Evolutionary conservation across 371 early-diverging fungal genomes (phyloP).

Genomic region (Saksenaea vasiformis): DNA sequence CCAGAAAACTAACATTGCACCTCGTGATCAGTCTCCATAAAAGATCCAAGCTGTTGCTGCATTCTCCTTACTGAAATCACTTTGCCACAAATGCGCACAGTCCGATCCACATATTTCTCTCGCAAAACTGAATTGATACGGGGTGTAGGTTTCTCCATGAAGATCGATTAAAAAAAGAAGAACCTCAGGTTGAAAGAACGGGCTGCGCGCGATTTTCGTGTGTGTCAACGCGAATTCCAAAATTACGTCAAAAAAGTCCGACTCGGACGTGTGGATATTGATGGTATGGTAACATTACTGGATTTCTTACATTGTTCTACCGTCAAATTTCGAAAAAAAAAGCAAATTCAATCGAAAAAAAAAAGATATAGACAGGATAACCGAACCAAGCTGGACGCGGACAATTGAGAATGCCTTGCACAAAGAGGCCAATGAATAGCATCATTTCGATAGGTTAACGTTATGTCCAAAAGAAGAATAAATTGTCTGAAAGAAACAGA

Average conservation of each 20-base stretch:
- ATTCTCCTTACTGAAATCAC: slow-evolving; percentile 51
- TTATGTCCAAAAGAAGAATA: too few relatives aligned
- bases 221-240: background rate
- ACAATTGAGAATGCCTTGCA: too few relatives aligned
- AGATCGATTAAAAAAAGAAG: background rate
- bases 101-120: slow-evolving; percentile 53
- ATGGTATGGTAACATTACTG: too few relatives aligned
- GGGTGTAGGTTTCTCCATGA: slow-evolving; percentile 68
- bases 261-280: too few relatives aligned
- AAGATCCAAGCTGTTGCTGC: background rate
- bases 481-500: too few relatives aligned
- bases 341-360: too few relatives aligned
- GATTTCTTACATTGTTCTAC: too few relatives aligned
- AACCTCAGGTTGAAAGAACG: slow-evolving; percentile 1
- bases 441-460: too few relatives aligned
- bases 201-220: background rate
- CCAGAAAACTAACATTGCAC: slow-evolving; percentile 45
- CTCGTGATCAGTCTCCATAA: background rate
- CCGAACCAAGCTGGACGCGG: too few relatives aligned
- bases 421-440: too few relatives aligned
- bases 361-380: too few relatives aligned
- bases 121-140: slow-evolving; percentile 61
- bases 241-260: background rate
- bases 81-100: slow-evolving; percentile 59
- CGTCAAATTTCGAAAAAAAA: too few relatives aligned